Conservation (phyloP, 2,329 filamentous ascomycete species). For the Trichoderma koningiopsis region DNA sequence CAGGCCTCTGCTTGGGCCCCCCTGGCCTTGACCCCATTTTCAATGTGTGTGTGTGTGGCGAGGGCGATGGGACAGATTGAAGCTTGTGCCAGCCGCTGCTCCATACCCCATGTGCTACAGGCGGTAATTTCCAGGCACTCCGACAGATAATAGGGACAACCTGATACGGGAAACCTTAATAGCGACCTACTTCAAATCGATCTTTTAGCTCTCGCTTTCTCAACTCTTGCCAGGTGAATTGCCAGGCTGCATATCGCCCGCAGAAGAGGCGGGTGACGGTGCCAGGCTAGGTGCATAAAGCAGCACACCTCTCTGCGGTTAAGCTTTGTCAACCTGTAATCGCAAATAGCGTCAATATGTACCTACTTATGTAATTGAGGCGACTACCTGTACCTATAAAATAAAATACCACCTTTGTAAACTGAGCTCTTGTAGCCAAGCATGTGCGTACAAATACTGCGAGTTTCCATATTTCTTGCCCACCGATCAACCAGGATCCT, state of each 20-base stretch:
- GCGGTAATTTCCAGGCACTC: constrained; percentile 12
- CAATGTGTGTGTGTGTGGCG: constrained; percentile 2
- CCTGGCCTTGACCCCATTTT: not conserved
- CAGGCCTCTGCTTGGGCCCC: constrained; percentile 3
- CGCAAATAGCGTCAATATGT: not conserved
- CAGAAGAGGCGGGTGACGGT: not conserved
- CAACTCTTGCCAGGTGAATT: not conserved
- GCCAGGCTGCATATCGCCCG: not conserved
- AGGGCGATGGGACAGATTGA: not conserved
- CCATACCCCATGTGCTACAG: constrained; percentile 3
- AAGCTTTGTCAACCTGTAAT: not conserved
- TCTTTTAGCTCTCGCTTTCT: not conserved
- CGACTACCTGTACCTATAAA: not conserved
- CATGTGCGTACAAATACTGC: not conserved
- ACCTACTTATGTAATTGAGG: not conserved
- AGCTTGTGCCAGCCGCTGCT: constrained; percentile 18
- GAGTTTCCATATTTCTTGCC: not conserved
- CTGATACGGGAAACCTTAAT: constrained; percentile 7
- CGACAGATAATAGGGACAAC: not conserved
- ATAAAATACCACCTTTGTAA: not conserved
- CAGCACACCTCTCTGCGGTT: not conserved
- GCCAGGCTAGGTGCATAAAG: not conserved
- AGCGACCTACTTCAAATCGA: not conserved
- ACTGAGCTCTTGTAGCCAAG: not conserved
- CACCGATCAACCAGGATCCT: constrained; percentile 12